Evolutionary conservation across 1,139 yeast species (phyloP), one percentile per base, ranked within the genome.

Genomic region (Hyphopichia wangnamkhiaoensis): DNA sequence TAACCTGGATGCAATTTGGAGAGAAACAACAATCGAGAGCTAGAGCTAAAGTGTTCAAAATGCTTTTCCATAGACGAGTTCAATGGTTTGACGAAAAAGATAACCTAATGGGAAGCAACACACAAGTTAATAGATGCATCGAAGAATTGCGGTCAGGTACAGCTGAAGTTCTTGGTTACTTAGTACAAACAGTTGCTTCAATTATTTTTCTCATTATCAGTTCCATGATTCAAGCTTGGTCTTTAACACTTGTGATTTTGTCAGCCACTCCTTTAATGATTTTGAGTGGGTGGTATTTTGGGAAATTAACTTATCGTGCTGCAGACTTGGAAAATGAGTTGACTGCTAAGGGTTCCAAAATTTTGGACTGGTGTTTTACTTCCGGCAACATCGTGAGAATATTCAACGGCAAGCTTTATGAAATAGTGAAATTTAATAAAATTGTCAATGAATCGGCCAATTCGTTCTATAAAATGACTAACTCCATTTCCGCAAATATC

Each of bases 151-250:
- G 95, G 50, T 62, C 76, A 0, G 89, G 94, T 0, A 69, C 79
- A 12, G 79, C 95, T 3, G 89, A 86, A 50, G 76, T 83, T 5
- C 54, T 83, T 24, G 93, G 86, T 0, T 52, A 81, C 17, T 57
- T 81, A 2, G 54, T 79, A 4, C 82, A 80, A 47, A 72, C 80
- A 4, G 20, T 71, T 3, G 71, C 79, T 1, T 71, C 86, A 0
- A 65, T 80, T 0, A 39, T 80, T 5, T 77, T 87, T 0, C 66
- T 87, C 5, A 59, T 86, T 2, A 72, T 77, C 1, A 79, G 88
- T 2, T 83, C 97, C 0, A 75, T 93, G 59, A 73, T 75, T 43
- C 83, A 80, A 45, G 85, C 95, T 0, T 91, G 98, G 97, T 73
- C 85, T 3, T 71, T 93, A 10, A 87, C 98, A 0, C 59, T 93